Base-by-base conservation (phyloP, 1,139 yeast genomes). In the Entelexis sorbosivorans region DNA sequence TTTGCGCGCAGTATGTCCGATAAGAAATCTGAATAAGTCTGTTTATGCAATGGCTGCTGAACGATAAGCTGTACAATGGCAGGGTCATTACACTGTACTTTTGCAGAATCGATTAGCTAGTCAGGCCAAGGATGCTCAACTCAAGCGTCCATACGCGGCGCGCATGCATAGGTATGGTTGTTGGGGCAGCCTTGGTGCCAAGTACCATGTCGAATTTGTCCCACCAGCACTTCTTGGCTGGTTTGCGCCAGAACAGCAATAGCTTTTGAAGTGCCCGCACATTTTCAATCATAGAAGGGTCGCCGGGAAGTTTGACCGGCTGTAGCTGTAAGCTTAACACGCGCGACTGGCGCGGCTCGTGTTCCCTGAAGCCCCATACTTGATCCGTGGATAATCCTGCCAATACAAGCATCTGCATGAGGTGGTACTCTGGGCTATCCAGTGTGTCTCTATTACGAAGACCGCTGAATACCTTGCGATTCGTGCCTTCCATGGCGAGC, bases 141-240 rank as follows among this genome's bases (percentile, higher is more conserved):
- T 85, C 95, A 56, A 85, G 72, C 1, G 95, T 85, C 95, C 95
- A 85, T 20, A 84, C 93, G 57, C 94, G 71, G 57, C 94, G 73
- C 44, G 82, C 74, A 63, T 85, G 93, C 45, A 42, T 42, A 20
- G 38, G 13, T 17, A 83, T 82, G 57, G 75, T 78, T 47, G 77
- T 67, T 10, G 44, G 42, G 20, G 49, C 39, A n/a, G 28, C 22
- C 3, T 19, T 7, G 7, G 59, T 52, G 10, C 83, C 71, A 32
- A 87, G 70, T 7, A 74, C 76, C 45, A 73, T 70, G 44, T 78
- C 79, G 61, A 82, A 58, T 20, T 66, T 61, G 48, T 83, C 82
- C 99, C 99, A 93, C 99, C 99, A 93, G 69, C 99, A 93, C 65
- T 93, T 93, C 63, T 98, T 76, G 1, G 99, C 99, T 0, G 99